These are phyloP conservation scores for Candida sp. DNA, from an alignment of 1,139 yeast genomes.

Conservation along the genomic window DNA sequence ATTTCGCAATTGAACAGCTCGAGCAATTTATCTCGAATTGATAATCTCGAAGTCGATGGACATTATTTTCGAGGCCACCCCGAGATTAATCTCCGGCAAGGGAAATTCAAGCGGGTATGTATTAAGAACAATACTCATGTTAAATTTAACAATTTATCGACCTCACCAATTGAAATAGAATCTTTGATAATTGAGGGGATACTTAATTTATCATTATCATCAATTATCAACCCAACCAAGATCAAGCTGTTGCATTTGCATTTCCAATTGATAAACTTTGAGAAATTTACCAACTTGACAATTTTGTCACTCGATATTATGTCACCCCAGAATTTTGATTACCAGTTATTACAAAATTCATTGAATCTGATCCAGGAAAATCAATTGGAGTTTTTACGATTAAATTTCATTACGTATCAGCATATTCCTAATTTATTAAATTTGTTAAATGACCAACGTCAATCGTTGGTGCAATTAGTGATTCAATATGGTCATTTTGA, in stretches of 20 bases:
- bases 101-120: neutral
- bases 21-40: neutral
- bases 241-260: neutral
- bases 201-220: neutral
- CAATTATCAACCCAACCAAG: neutral
- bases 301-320: neutral
- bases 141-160: neutral
- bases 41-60: constrained; percentile 1
- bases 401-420: neutral
- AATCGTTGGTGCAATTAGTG: constrained; percentile 1
- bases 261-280: neutral
- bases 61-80: neutral
- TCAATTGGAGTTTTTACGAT: neutral
- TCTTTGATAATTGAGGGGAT: neutral
- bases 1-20: neutral
- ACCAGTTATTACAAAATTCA: neutral
- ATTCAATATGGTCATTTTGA: neutral
- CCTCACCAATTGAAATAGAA: neutral
- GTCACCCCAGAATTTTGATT: neutral
- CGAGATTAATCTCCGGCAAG: neutral
- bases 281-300: neutral
- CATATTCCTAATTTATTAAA: neutral
- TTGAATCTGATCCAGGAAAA: neutral
- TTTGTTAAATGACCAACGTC: neutral
- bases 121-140: neutral